These are phyloP conservation scores for Skeletonema costatum DNA, from an alignment of 108 stramenopile species.

Conservation along the genomic window DNA sequence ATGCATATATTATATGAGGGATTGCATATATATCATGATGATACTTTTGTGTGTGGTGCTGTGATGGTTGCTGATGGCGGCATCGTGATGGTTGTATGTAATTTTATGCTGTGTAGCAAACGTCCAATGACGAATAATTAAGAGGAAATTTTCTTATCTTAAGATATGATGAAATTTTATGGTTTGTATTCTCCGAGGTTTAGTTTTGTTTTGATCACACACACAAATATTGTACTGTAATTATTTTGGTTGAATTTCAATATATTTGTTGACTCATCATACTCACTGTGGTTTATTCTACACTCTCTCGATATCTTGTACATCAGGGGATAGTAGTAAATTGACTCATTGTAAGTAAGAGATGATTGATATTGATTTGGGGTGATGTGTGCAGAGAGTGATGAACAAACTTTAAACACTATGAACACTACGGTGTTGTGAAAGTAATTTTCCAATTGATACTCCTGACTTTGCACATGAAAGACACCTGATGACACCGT, in stretches of 20 bases:
- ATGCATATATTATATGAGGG: constrained; percentile 52
- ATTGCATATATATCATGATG: not conserved
- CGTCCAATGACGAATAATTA: not conserved
- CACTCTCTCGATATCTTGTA: not conserved
- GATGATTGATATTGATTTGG: not conserved
- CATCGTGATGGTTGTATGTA: not conserved
- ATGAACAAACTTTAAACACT: constrained; percentile 52
- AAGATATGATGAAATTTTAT: constrained; percentile 9
- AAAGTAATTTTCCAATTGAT: constrained; percentile 46
- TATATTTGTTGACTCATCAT: not conserved
- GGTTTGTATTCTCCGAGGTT: constrained; percentile 50
- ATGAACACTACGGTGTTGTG: constrained; percentile 27
- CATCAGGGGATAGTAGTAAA: not conserved
- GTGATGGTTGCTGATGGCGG: not conserved
- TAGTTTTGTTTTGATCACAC: not conserved
- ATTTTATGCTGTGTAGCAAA: not conserved
- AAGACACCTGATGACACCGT: not conserved
- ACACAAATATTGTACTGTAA: not conserved
- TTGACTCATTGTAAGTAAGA: not conserved
- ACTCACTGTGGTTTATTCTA: not conserved
- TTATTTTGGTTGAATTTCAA: not conserved
- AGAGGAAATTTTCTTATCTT: not conserved
- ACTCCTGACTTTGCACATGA: constrained; percentile 30
- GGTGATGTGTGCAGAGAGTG: constrained; percentile 13
- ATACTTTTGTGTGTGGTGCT: not conserved